Evolutionary conservation across 805 yeast genomes (phyloP).

Genomic region (Ogataea kodamae): DNA sequence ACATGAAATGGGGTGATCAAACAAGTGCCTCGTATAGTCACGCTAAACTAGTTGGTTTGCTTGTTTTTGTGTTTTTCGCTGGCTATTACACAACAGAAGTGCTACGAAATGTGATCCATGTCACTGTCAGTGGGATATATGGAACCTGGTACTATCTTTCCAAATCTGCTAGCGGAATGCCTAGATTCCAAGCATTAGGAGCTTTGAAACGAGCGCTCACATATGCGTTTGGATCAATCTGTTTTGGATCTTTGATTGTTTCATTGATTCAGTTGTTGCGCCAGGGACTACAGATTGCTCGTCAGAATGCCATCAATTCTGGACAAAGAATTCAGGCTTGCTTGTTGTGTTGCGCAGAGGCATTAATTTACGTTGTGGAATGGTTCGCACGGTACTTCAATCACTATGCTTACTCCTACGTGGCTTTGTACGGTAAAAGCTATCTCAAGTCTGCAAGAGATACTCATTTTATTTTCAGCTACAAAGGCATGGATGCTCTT

Average conservation of each 20-base stretch:
- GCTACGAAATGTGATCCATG: slow-evolving; percentile 73
- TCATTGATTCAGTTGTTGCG: slow-evolving; percentile 67
- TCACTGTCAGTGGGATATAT: slow-evolving; percentile 77
- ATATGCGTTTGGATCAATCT: slow-evolving; percentile 83
- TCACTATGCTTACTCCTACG: slow-evolving; percentile 82
- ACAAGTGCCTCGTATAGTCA: slow-evolving; percentile 15
- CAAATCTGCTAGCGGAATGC: slow-evolving; percentile 53
- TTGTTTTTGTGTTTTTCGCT: slow-evolving; percentile 75
- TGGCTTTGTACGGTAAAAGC: slow-evolving; percentile 84
- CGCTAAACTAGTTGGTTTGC: slow-evolving; percentile 38
- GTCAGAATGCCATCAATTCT: slow-evolving; percentile 32
- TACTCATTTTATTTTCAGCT: slow-evolving; percentile 70
- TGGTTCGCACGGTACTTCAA: slow-evolving; percentile 66
- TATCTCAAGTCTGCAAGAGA: slow-evolving; percentile 74
- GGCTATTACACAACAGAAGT: slow-evolving; percentile 85
- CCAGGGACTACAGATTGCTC: slow-evolving; percentile 49
- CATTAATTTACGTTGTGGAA: slow-evolving; percentile 22
- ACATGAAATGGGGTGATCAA: slow-evolving; percentile 60
- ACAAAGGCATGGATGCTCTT: slow-evolving; percentile 80
- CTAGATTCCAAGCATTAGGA: slow-evolving; percentile 73
- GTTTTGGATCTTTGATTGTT: slow-evolving; percentile 75
- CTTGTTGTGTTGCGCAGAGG: slow-evolving; percentile 19
- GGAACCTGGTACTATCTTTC: slow-evolving; percentile 90
- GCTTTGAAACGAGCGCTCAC: slow-evolving; percentile 76
- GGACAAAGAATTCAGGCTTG: slow-evolving; percentile 22